Conservation (phyloP, 2,329 filamentous ascomycete genomes). For the Colletotrichum brevisporum region DNA sequence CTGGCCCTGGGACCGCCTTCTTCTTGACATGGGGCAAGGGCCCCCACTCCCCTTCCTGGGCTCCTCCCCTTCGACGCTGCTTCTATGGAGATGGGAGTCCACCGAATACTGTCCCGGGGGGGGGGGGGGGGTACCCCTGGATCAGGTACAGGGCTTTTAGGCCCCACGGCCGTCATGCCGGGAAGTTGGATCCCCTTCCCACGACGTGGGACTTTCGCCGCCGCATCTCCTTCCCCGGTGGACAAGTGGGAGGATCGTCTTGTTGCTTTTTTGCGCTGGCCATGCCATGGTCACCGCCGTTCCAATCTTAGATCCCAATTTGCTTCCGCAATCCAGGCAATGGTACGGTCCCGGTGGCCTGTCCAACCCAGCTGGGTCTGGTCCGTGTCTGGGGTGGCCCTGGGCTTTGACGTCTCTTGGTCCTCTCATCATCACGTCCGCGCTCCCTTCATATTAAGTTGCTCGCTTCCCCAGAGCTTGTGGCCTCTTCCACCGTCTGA, state of each 20-base stretch:
- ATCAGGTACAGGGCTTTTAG: conserved; percentile 39
- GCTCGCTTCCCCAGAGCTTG: conserved; percentile 39
- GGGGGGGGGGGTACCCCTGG: conserved; percentile 39
- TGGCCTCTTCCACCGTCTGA: conserved; percentile 32
- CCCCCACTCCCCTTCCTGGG: neutral
- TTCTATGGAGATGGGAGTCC: conserved; percentile 34
- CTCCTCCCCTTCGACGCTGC: conserved; percentile 14
- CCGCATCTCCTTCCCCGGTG: conserved; percentile 41
- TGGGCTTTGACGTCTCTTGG: conserved; percentile 42
- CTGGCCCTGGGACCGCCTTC: conserved; percentile 27
- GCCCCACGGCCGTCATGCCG: conserved; percentile 43
- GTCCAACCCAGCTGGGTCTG: conserved; percentile 42
- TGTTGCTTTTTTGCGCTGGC: conserved; percentile 41
- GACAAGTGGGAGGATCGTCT: conserved; percentile 43
- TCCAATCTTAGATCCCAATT: conserved; percentile 43
- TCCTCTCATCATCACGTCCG: conserved; percentile 42
- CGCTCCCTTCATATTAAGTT: conserved; percentile 41
- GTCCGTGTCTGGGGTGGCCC: conserved; percentile 41
- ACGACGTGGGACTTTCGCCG: conserved; percentile 41
- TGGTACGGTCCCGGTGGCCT: conserved; percentile 40
- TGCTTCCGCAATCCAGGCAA: conserved; percentile 39
- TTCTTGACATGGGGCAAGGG: conserved; percentile 26
- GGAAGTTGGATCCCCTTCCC: conserved; percentile 39
- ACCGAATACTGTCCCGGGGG: conserved; percentile 28
- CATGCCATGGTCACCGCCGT: conserved; percentile 43